phyloP scores from a whole-genome alignment of 495 filamentous ascomycete species.

The Talaromyces ruber region DNA sequence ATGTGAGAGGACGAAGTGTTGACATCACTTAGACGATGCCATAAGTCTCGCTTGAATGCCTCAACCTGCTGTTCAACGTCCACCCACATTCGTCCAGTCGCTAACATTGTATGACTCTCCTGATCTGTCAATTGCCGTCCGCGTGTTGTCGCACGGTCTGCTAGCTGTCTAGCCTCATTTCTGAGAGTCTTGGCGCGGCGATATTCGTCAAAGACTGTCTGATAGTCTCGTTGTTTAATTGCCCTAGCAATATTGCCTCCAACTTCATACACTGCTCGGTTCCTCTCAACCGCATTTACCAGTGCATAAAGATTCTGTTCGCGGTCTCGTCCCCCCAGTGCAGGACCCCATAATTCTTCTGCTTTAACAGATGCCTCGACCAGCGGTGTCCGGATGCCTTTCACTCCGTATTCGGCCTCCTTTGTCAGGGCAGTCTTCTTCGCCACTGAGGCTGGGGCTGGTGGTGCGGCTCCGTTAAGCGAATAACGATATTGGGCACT shows the following conservation, averaged over 20 bases:
- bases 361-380: constrained; percentile 86
- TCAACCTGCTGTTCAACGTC: constrained; percentile 81
- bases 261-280: constrained; percentile 73
- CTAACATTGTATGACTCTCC: constrained; percentile 73
- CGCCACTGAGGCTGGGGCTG: constrained; percentile 17
- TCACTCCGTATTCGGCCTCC: constrained; percentile 90
- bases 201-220: constrained; percentile 78
- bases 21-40: constrained; percentile 64
- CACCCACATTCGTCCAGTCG: constrained; percentile 90
- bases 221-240: constrained; percentile 85
- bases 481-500: constrained; percentile 53
- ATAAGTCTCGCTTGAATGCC: constrained; percentile 78
- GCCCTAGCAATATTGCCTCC: constrained; percentile 68
- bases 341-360: constrained; percentile 94
- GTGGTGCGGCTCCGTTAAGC: constrained; percentile 36
- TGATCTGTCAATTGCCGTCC: constrained; percentile 51
- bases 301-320: constrained; percentile 77
- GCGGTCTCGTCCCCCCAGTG: constrained; percentile 82
- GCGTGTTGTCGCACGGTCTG: constrained; percentile 40
- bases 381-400: constrained; percentile 79
- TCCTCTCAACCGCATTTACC: constrained; percentile 61
- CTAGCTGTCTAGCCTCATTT: constrained; percentile 60
- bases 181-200: constrained; percentile 65
- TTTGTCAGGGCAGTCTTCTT: constrained; percentile 86
- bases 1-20: constrained; percentile 34